Evolutionary conservation across 768 basidiomycete species (phyloP).

Genomic region (Lyophyllum atratum): DNA sequence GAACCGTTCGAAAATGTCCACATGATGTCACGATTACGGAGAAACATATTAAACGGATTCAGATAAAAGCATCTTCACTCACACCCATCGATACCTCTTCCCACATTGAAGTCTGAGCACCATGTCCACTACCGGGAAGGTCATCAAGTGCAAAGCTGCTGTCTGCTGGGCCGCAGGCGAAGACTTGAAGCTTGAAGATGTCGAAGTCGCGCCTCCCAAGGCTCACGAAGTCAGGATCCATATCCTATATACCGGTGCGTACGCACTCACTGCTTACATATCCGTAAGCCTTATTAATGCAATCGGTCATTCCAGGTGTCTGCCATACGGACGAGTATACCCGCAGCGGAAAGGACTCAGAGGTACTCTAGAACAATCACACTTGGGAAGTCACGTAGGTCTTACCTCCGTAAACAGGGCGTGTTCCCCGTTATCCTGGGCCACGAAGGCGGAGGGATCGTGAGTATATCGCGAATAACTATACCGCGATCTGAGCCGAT

Average conservation of each 20-base stretch:
- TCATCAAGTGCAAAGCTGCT: slow-evolving; percentile 87
- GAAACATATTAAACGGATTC: slow-evolving; percentile 6
- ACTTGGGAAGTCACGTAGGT: neutral
- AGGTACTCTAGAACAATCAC: slow-evolving; percentile 48
- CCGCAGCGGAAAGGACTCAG: slow-evolving; percentile 93
- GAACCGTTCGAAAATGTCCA: neutral
- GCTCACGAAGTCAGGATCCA: slow-evolving; percentile 92
- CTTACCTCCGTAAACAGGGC: slow-evolving; percentile 49
- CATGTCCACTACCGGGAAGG: slow-evolving; percentile 82
- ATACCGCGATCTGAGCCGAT: slow-evolving; percentile 11
- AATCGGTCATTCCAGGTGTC: slow-evolving; percentile 54
- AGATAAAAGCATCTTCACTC: neutral
- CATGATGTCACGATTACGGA: neutral
- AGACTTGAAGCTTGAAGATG: slow-evolving; percentile 83
- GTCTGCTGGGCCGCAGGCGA: slow-evolving; percentile 95
- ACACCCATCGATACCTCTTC: neutral
- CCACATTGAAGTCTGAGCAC: slow-evolving; percentile 13
- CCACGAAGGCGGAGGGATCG: slow-evolving; percentile 92
- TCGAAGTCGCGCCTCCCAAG: slow-evolving; percentile 90
- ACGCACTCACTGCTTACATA: neutral
- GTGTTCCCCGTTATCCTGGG: slow-evolving; percentile 92
- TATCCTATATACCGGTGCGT: slow-evolving; percentile 85
- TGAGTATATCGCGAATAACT: slow-evolving; percentile 36
- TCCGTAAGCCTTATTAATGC: slow-evolving; percentile 9
- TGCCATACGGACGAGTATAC: slow-evolving; percentile 99